Evolutionary conservation across 2,329 filamentous ascomycete genomes (phyloP).

Genomic region (Aspergillus ustus): DNA sequence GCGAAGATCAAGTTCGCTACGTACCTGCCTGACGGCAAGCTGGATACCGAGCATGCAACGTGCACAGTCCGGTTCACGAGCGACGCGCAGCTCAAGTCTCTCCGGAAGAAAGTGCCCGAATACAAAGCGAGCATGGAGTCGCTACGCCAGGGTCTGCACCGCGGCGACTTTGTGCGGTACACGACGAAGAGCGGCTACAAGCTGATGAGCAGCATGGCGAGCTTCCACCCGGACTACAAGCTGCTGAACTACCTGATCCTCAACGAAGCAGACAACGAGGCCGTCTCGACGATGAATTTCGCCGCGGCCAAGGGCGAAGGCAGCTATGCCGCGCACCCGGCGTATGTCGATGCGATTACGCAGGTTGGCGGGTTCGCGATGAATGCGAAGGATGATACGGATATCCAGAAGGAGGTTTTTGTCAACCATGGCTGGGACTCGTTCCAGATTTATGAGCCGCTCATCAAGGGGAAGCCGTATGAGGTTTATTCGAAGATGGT

Average conservation of each 20-base stretch:
- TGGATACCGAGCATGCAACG: conserved; percentile 3
- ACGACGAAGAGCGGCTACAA: not conserved
- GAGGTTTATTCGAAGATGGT: conserved; percentile 37
- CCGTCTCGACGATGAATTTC: conserved; percentile 35
- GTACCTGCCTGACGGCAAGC: not conserved
- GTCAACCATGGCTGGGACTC: conserved; percentile 16
- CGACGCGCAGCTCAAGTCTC: not conserved
- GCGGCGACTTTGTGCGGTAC: not conserved
- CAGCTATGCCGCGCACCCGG: conserved; percentile 3
- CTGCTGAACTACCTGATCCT: not conserved
- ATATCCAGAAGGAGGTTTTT: not conserved
- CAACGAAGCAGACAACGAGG: conserved; percentile 28
- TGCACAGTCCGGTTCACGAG: conserved; percentile 6
- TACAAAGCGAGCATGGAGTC: not conserved
- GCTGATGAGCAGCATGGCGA: conserved; percentile 1
- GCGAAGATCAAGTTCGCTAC: conserved; percentile 6
- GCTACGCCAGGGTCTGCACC: not conserved
- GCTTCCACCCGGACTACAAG: not conserved
- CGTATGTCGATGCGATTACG: conserved; percentile 5
- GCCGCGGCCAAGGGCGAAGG: conserved; percentile 16
- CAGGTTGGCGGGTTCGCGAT: conserved; percentile 8
- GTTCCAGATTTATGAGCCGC: conserved; percentile 29
- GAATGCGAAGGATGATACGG: not conserved
- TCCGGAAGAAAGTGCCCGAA: not conserved
- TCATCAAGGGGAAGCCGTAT: conserved; percentile 32